Evolutionary conservation across 2,329 filamentous ascomycete genomes (phyloP).

Genomic region (Calonectria crousiana): DNA sequence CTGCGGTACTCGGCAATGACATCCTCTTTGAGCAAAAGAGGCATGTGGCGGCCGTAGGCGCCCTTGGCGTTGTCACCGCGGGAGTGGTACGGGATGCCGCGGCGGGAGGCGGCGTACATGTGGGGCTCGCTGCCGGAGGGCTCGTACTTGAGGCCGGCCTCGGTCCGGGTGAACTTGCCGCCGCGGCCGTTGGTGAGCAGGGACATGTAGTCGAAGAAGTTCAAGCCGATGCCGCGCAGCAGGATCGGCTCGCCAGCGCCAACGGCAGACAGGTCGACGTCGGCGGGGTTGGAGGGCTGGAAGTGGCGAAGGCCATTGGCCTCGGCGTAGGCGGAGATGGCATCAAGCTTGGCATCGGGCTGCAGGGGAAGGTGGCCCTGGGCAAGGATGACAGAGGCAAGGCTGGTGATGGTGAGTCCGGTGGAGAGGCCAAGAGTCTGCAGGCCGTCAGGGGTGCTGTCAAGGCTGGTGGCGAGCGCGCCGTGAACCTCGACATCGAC

Average conservation of each 20-base stretch:
- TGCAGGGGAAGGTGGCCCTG: background rate
- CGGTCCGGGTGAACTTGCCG: background rate
- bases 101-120: slow-evolving; percentile 1
- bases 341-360: background rate
- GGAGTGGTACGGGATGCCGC: slow-evolving; percentile 1
- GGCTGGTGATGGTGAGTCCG: background rate
- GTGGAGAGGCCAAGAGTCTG: slow-evolving; percentile 4
- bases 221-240: background rate
- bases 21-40: background rate
- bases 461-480: background rate
- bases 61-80: slow-evolving; percentile 2
- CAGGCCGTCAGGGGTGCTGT: background rate
- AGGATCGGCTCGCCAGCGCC: background rate
- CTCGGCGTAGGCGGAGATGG: background rate
- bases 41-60: slow-evolving; percentile 2
- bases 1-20: background rate
- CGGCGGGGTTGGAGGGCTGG: background rate
- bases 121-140: slow-evolving; percentile 1
- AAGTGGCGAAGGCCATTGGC: slow-evolving; percentile 4
- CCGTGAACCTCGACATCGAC: background rate
- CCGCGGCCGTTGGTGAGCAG: slow-evolving; percentile 5
- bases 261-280: background rate
- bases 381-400: background rate
- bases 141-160: background rate
- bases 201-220: slow-evolving; percentile 7